Conservation (phyloP, 2,329 filamentous ascomycete genomes). For the Bipolaris gigantea region DNA sequence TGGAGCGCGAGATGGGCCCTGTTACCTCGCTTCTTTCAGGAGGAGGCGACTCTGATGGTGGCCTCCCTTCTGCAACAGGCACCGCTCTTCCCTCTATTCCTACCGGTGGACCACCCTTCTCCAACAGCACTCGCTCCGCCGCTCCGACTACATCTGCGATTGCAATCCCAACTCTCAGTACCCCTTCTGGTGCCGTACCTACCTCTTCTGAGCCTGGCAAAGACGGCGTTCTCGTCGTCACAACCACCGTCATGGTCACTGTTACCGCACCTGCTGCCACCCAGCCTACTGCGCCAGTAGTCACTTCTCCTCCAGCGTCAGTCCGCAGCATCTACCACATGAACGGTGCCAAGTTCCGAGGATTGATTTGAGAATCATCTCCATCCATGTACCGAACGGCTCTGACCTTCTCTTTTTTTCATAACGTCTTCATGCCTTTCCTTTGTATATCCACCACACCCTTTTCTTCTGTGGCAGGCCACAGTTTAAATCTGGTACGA, state of each 20-base stretch:
- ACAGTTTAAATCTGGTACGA: conserved; percentile 5
- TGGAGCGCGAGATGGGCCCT: conserved; percentile 35
- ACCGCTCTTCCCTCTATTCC: conserved; percentile 1
- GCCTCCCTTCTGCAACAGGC: conserved; percentile 1
- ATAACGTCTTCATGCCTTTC: not conserved
- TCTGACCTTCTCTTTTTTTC: not conserved
- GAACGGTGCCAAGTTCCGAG: conserved; percentile 33
- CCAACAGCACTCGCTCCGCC: not conserved
- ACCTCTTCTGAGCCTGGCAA: conserved; percentile 7
- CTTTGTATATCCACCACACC: not conserved
- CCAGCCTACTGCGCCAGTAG: conserved; percentile 2
- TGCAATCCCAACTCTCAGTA: conserved; percentile 22
- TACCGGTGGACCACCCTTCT: not conserved
- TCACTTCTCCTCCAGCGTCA: not conserved
- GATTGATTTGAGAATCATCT: conserved; percentile 10
- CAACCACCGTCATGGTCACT: conserved; percentile 31
- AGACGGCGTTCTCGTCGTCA: conserved; percentile 26
- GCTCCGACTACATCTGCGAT: conserved; percentile 7
- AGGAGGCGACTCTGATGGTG: conserved; percentile 4
- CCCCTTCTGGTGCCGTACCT: conserved; percentile 17
- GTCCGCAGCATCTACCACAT: conserved; percentile 10
- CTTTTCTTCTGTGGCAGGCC: conserved; percentile 10
- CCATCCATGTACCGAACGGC: not conserved
- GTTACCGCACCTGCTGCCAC: conserved; percentile 7
- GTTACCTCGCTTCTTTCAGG: conserved; percentile 21